phyloP scores from a whole-genome alignment of 768 basidiomycete genomes.

The Krasilnikovozyma curviuscula region DNA sequence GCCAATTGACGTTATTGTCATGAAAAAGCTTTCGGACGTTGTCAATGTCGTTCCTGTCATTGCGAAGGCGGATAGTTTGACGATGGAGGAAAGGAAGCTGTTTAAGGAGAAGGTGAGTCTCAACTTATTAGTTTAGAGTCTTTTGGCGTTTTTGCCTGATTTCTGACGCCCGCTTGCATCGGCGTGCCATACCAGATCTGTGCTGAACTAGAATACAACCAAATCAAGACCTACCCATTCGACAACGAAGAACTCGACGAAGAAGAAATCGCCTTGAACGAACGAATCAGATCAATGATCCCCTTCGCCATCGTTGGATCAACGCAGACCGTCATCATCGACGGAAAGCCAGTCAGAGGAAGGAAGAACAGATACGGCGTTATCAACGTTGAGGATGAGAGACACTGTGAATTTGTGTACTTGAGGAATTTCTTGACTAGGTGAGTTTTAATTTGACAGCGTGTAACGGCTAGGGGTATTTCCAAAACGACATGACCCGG shows the following conservation, averaged over 20 bases:
- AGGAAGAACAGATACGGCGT: slow-evolving; percentile 98
- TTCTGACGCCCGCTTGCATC: not conserved
- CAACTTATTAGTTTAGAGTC: not conserved
- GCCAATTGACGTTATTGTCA: slow-evolving; percentile 91
- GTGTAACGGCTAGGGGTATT: not conserved
- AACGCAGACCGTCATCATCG: slow-evolving; percentile 82
- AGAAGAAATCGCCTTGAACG: slow-evolving; percentile 77
- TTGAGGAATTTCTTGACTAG: slow-evolving; percentile 89
- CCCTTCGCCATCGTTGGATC: slow-evolving; percentile 98
- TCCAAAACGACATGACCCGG: not conserved
- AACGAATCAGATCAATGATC: slow-evolving; percentile 78
- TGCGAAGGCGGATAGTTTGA: slow-evolving; percentile 88
- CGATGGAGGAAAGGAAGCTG: slow-evolving; percentile 68
- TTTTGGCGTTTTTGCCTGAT: not conserved
- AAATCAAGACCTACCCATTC: slow-evolving; percentile 88
- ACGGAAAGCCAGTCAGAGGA: slow-evolving; percentile 83
- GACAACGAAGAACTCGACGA: slow-evolving; percentile 90
- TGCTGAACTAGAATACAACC: slow-evolving; percentile 73
- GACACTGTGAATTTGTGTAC: slow-evolving; percentile 95
- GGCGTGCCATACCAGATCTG: slow-evolving; percentile 44
- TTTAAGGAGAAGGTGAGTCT: slow-evolving; percentile 73
- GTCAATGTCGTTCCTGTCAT: slow-evolving; percentile 99
- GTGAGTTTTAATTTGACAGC: slow-evolving; percentile 28
- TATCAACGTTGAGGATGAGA: slow-evolving; percentile 89
- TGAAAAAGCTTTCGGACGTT: slow-evolving; percentile 97